These are phyloP conservation scores for Hemisphaericaspora subhashii DNA, from an alignment of 1,139 yeast genomes.

Conservation along the genomic window DNA sequence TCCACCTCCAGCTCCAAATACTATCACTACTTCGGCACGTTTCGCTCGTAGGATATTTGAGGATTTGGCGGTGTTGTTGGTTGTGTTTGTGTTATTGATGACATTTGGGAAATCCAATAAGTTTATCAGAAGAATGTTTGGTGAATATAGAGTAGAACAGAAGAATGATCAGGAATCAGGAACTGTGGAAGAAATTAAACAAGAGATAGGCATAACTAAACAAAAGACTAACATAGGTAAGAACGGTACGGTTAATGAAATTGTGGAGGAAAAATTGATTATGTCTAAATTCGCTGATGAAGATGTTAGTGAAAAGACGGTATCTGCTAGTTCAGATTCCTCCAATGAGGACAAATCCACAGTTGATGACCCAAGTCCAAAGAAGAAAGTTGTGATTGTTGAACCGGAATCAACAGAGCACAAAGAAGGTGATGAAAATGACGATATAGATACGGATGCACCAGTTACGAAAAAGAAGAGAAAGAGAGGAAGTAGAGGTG, in stretches of 20 bases:
- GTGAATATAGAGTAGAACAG: slow-evolving; percentile 17
- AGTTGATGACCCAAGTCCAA: slow-evolving; percentile 1
- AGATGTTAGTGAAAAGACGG: slow-evolving; percentile 14
- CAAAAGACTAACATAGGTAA: slow-evolving; percentile 10
- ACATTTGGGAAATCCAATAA: slow-evolving; percentile 41
- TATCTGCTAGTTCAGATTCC: slow-evolving; percentile 15
- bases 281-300: slow-evolving; percentile 14
- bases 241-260: too few relatives aligned
- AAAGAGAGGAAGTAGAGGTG: slow-evolving; percentile 87
- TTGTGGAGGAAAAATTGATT: slow-evolving; percentile 6
- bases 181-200: slow-evolving; percentile 5
- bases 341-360: slow-evolving; percentile 6
- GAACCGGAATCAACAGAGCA: slow-evolving; percentile 22
- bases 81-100: slow-evolving; percentile 27
- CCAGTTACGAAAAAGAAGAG: slow-evolving; percentile 46
- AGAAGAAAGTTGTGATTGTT: slow-evolving; percentile 31
- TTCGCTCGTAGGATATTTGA: slow-evolving; percentile 41
- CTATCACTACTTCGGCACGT: slow-evolving; percentile 1
- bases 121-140: slow-evolving; percentile 16
- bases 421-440: slow-evolving; percentile 6
- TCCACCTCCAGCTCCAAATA: background rate
- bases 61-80: slow-evolving; percentile 46
- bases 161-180: slow-evolving; percentile 6
- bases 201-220: slow-evolving; percentile 21
- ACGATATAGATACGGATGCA: slow-evolving; percentile 9